Conservation (phyloP, 2,329 filamentous ascomycete species). For the Aspergillus udagawae region DNA sequence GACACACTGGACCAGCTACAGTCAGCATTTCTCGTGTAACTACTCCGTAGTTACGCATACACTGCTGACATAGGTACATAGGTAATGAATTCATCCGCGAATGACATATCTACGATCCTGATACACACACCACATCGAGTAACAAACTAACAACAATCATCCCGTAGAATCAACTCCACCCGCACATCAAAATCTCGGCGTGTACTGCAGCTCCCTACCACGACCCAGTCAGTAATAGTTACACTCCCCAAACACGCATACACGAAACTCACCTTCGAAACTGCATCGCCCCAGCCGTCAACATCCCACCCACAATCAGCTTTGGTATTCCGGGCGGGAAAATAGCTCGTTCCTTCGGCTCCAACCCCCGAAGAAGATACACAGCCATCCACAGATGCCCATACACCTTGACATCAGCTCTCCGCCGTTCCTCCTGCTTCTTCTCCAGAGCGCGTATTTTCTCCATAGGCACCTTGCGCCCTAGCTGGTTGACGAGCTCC, state of each 20-base stretch:
- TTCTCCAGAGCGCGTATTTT: background rate
- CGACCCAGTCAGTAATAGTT: background rate
- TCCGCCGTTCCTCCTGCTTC: conserved; percentile 1
- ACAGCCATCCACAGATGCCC: conserved; percentile 2
- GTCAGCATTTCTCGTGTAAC: background rate
- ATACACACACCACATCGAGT: background rate
- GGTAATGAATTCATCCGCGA: background rate
- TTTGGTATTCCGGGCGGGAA: conserved; percentile 3
- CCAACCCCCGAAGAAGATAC: conserved; percentile 1
- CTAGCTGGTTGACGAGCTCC: background rate
- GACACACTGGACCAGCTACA: background rate
- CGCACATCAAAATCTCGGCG: background rate
- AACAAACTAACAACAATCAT: background rate
- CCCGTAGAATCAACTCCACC: background rate
- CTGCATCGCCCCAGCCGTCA: conserved; percentile 4
- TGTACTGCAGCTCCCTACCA: background rate
- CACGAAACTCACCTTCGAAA: background rate
- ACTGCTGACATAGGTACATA: background rate
- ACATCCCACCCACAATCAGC: conserved; percentile 1
- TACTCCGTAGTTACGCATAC: too few species aligned
- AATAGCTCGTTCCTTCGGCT: background rate
- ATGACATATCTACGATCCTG: background rate
- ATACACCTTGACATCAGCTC: background rate
- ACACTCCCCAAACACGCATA: background rate
- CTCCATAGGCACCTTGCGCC: background rate